Base-by-base conservation (phyloP, 2,329 filamentous ascomycete genomes). In the Fusarium tupiense region DNA sequence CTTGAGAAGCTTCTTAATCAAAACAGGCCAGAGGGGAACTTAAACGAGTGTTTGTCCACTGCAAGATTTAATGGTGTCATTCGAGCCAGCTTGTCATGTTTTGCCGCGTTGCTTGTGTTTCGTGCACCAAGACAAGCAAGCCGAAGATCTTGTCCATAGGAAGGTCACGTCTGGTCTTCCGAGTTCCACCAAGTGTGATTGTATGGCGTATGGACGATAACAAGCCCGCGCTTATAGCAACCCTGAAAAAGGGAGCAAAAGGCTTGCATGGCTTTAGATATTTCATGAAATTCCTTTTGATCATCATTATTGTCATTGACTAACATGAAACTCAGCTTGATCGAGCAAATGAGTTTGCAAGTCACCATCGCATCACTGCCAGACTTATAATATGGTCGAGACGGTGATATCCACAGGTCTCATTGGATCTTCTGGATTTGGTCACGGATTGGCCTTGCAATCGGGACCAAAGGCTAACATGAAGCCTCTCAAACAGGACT, bases 401-500 rank as follows among this genome's bases (percentile, higher is more conserved):
- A 31, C 60, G n/a, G 47, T 52, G 61, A 44, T 52, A 49, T 57
- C 49, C 62, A 61, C 63, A 46, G 61, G 63, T 65, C 54, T 47
- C 26, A 43, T 44, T 33, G 46, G 46, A 31, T 53, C 43, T 47
- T 40, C 49, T 33, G 35, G 64, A 59, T 56, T 43, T 64, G 57
- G 57, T 31, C 57, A 59, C 67, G 61, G 52, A 44, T 71, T 61
- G 49, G 17, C 52, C 60, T 49, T 59, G 40, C 29, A 35, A 49
- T 70, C 54, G n/a, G 41, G 47, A 46, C 57, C 66, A 68, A 69
- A 54, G 43, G 70, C 77, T 78, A 68, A 79, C 67, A 68, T 62
- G 44, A 62, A 63, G 58, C 72, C 71, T 64, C 71, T 81, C 74
- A 76, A 84, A 81, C 84, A 89, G 86, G 88, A 88, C 79, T 89